Percentiles rank a stretch among this genome's conserved stretches.
Evolutionary conservation across 208 protist species (phyloP).

Genomic region (Wallacemonas collosoma): DNA sequence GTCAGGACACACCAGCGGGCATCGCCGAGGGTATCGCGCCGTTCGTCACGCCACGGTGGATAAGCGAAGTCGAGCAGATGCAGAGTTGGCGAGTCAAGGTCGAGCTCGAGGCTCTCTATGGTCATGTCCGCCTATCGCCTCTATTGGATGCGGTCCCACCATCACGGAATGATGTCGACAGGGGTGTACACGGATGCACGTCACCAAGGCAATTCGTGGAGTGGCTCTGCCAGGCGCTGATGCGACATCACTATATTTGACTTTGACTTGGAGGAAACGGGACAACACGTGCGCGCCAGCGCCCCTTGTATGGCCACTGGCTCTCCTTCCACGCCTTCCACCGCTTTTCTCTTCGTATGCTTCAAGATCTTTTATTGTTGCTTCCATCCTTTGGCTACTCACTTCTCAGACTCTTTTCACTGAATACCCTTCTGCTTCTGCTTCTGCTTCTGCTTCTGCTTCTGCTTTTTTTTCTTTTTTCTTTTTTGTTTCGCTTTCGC

Average conservation of each 20-base stretch:
- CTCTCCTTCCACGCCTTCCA: too few species aligned
- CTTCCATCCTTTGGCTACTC: too few species aligned
- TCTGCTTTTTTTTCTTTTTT: too few species aligned
- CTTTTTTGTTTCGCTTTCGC: too few species aligned
- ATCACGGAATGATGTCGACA: too few species aligned
- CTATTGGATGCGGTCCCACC: too few species aligned
- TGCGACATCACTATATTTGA: slow-evolving; percentile 46
- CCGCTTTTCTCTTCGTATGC: too few species aligned
- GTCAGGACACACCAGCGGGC: background rate
- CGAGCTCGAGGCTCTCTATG: slow-evolving; percentile 49
- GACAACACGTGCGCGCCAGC: background rate
- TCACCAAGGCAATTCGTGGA: slow-evolving; percentile 21
- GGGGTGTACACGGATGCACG: background rate
- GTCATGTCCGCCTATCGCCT: background rate
- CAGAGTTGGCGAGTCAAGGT: slow-evolving; percentile 30
- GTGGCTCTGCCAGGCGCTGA: slow-evolving; percentile 43
- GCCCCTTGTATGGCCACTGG: background rate
- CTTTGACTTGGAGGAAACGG: background rate
- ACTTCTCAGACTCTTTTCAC: too few species aligned
- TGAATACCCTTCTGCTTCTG: too few species aligned
- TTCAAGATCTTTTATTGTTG: too few species aligned
- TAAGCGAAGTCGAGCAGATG: slow-evolving; percentile 35
- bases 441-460: too few species aligned
- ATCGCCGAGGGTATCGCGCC: too few species aligned
- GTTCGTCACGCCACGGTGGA: slow-evolving; percentile 18